Evolutionary conservation across 2,329 filamentous ascomycete genomes (phyloP), one percentile per base, ranked within the genome.

Genomic region (Periglandula ipomoeae): DNA sequence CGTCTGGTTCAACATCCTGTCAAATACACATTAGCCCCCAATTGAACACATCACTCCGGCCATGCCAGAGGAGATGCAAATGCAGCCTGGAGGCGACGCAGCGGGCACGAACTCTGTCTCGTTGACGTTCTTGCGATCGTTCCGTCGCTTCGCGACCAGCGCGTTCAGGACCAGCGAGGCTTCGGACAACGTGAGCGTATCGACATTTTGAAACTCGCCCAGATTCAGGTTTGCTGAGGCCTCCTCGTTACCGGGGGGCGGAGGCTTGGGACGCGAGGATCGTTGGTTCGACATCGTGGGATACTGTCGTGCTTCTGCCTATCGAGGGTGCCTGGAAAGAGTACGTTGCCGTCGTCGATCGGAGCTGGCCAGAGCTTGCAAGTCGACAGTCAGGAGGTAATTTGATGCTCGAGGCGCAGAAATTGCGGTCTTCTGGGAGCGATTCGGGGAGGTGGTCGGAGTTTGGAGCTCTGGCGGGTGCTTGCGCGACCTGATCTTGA

Each of bases 111-210:
- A 90, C 85, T 87, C 88, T 53, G 84, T 90, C 74, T 88, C 86
- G 66, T 88, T 87, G 45, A 89, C 78, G 62, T 89, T 87, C 69
- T 89, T 89, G 59, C 83, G 81, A 58, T 87, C 85, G 59, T 85
- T 83, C 56, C 83, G 80, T 55, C 89, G 81, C 70, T 91, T 88
- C 53, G 85, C 77, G 55, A 93, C 81, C 44, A 96, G 84, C 53
- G 89, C 89, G 62, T 91, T 91, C 60, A 98, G 88, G 62, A 98
- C 86, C 45, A 95, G 80, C 58, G 89, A 81, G 2, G 93, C 90
- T 70, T 97, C 93, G 30, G 89, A 95, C 47, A 96, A 79, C 41
- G 90, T 95, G 53, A 98, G 76, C 5, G 90, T 91, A 64, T 93
- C 89, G 56, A 94, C 89, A 61, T 91, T 77, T 59, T 94, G 82